A percentile compares a stretch with the other conserved stretches of the same genome.
Evolutionary conservation across 495 filamentous ascomycete genomes (phyloP).

Genomic region (Podospora didyma): DNA sequence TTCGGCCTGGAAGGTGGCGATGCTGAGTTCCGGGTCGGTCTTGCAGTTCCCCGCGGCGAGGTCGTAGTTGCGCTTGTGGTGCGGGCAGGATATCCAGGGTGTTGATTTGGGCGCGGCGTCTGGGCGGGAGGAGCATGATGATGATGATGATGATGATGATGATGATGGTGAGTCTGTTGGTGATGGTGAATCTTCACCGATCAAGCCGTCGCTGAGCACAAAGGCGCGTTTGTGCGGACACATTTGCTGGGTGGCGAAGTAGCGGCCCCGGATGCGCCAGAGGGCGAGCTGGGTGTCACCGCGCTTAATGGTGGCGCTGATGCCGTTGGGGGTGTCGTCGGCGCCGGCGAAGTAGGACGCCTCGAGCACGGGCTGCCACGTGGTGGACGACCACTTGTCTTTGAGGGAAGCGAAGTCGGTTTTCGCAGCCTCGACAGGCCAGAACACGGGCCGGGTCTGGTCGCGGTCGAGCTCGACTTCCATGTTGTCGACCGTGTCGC

Average conservation of each 20-base stretch:
- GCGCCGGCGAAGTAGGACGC: conserved; percentile 64
- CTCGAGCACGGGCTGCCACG: conserved; percentile 83
- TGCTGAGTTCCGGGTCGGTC: conserved; percentile 72
- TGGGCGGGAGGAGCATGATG: conserved; percentile 57
- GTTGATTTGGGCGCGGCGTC: conserved; percentile 36
- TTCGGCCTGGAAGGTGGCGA: conserved; percentile 83
- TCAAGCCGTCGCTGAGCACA: conserved; percentile 78
- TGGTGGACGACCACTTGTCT: conserved; percentile 65
- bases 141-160: not conserved
- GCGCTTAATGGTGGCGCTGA: conserved; percentile 71
- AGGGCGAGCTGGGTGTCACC: conserved; percentile 90
- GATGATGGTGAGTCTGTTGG: conserved; percentile 27
- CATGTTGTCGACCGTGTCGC: conserved; percentile 63
- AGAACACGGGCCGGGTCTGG: conserved; percentile 76
- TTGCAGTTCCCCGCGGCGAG: conserved; percentile 70
- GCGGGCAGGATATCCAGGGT: conserved; percentile 85
- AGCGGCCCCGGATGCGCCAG: conserved; percentile 80
- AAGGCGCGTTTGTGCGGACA: conserved; percentile 95
- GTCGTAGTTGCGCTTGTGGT: conserved; percentile 90
- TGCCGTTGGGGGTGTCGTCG: conserved; percentile 62
- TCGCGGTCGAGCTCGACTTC: conserved; percentile 72
- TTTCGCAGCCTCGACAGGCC: conserved; percentile 58
- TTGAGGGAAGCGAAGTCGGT: conserved; percentile 67
- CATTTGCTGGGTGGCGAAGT: conserved; percentile 95
- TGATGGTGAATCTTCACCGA: conserved; percentile 67